These are phyloP conservation scores for Ceratobasidium sp. DNA, from an alignment of 1,284 basidiomycete genomes.

Conservation along the genomic window DNA sequence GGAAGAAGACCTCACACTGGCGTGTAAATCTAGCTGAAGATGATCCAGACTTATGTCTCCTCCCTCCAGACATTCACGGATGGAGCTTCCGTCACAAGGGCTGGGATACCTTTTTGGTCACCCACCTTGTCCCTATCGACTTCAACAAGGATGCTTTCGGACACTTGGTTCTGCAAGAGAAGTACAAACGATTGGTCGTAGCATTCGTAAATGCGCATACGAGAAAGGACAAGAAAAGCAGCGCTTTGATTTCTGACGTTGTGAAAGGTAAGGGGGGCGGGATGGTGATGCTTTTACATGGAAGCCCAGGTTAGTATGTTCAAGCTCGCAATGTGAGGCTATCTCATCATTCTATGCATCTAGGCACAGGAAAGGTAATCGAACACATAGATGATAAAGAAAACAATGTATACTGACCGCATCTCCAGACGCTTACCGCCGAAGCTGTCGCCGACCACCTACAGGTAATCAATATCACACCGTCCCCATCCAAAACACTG, in stretches of 20 bases:
- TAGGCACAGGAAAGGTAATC: slow-evolving; percentile 25
- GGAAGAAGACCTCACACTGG: background rate
- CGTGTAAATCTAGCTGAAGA: background rate
- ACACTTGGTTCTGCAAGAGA: slow-evolving; percentile 1
- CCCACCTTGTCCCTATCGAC: background rate
- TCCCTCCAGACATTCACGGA: background rate
- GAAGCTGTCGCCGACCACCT: slow-evolving; percentile 20
- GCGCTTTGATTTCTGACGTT: background rate
- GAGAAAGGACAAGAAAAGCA: background rate
- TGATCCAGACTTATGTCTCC: background rate
- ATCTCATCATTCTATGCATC: background rate
- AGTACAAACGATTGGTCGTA: background rate
- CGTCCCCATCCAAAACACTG: background rate
- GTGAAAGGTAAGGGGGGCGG: slow-evolving; percentile 9
- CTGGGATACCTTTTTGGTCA: background rate
- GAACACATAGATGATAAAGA: no score
- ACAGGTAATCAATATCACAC: background rate
- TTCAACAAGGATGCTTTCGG: slow-evolving; percentile 1
- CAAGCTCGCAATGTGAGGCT: no score
- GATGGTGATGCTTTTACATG: slow-evolving; percentile 6
- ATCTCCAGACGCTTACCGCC: slow-evolving; percentile 16
- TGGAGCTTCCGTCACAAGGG: background rate
- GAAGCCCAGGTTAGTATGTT: slow-evolving; percentile 11
- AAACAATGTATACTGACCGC: background rate
- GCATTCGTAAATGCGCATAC: slow-evolving; percentile 6